These are phyloP conservation scores for Leptographium radiaticola DNA, from an alignment of 2,329 filamentous ascomycete genomes.

Conservation along the genomic window DNA sequence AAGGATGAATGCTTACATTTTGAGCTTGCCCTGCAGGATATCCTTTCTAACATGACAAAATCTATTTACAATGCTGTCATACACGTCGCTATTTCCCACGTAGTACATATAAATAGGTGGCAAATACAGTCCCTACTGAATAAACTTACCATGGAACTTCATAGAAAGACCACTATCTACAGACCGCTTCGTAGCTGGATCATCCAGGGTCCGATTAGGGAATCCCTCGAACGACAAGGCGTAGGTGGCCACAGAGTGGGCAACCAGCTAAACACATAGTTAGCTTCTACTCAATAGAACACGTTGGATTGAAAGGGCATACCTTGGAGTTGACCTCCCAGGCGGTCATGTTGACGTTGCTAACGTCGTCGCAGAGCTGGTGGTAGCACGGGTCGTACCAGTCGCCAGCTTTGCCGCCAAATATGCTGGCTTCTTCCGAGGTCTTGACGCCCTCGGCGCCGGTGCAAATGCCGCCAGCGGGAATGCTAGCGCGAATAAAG, in stretches of 20 bases:
- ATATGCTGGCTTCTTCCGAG: constrained; percentile 46
- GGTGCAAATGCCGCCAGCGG: constrained; percentile 63
- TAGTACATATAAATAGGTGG: not conserved
- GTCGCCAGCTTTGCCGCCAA: constrained; percentile 54
- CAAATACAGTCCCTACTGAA: not conserved
- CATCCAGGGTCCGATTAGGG: constrained; percentile 33
- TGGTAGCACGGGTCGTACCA: constrained; percentile 50
- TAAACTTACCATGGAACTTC: not conserved
- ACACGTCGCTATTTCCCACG: not conserved
- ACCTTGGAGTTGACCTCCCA: constrained; percentile 46
- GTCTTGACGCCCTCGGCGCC: constrained; percentile 70
- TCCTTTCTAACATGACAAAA: not conserved
- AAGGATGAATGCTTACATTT: not conserved
- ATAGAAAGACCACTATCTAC: not conserved
- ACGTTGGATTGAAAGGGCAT: not conserved
- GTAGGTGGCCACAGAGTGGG: constrained; percentile 58
- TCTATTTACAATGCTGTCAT: not conserved
- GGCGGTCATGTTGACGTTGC: constrained; percentile 44
- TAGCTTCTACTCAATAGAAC: not conserved
- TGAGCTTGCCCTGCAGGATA: not conserved
- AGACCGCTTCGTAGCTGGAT: not conserved
- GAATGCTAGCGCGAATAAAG: constrained; percentile 61
- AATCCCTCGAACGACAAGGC: constrained; percentile 53
- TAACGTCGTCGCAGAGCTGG: constrained; percentile 45
- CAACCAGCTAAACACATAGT: constrained; percentile 36